Evolutionary conservation across 2,329 filamentous ascomycete genomes (phyloP).

Genomic region (Claviceps sp.): DNA sequence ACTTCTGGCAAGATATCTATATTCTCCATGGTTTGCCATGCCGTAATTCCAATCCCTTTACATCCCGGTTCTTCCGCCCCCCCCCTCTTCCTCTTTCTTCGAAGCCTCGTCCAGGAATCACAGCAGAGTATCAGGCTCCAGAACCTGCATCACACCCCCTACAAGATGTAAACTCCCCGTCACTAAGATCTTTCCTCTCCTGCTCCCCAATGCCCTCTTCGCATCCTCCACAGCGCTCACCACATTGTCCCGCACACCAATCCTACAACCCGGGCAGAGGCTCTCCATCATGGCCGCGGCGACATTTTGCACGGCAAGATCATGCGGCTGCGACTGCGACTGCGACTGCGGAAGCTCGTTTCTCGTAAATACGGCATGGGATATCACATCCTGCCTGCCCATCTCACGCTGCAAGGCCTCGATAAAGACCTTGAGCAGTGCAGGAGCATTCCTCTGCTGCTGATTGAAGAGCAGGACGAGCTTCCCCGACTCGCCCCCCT

Average conservation of each 20-base stretch:
- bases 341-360: conserved; percentile 38
- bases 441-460: conserved; percentile 63
- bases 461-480: conserved; percentile 79
- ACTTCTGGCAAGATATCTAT: no score
- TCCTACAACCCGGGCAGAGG: conserved; percentile 31
- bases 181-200: conserved; percentile 43
- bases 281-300: conserved; percentile 48
- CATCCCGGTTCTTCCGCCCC: neutral
- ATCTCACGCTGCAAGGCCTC: conserved; percentile 32
- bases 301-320: conserved; percentile 48
- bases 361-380: conserved; percentile 66
- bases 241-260: conserved; percentile 51
- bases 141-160: conserved; percentile 60
- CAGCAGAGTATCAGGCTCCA: conserved; percentile 36
- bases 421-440: conserved; percentile 51
- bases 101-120: conserved; percentile 9
- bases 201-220: conserved; percentile 24
- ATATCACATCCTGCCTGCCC: conserved; percentile 38
- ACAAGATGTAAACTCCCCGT: conserved; percentile 81
- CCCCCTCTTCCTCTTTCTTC: neutral
- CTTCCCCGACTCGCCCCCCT: conserved; percentile 13
- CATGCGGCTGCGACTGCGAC: conserved; percentile 10
- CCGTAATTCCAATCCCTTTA: neutral
- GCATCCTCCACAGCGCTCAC: conserved; percentile 53
- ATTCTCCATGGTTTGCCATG: no score